A percentile compares a stretch with the other conserved stretches of the same genome.
These are phyloP conservation scores for Singerocomus inundabilis DNA, from an alignment of 1,284 basidiomycete species.

Conservation along the genomic window DNA sequence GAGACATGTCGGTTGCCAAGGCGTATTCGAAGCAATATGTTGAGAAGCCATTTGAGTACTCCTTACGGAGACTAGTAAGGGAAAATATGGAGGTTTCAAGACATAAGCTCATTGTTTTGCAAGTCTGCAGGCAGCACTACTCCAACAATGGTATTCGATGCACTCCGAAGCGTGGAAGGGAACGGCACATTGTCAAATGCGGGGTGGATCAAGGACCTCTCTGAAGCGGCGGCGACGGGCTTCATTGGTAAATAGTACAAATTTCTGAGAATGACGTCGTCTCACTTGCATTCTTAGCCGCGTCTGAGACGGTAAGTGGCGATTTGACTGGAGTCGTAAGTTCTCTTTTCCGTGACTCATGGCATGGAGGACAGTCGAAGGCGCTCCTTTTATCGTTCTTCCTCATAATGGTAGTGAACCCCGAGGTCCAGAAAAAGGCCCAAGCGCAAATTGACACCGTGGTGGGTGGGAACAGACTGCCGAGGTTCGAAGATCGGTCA, in stretches of 20 bases:
- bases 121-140: constrained; percentile 10
- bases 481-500: constrained; percentile 9
- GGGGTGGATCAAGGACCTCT: constrained; percentile 13
- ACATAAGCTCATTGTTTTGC: neutral
- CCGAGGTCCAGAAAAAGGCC: constrained; percentile 8
- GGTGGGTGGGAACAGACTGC: constrained; percentile 7
- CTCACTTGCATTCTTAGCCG: constrained; percentile 18
- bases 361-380: constrained; percentile 14
- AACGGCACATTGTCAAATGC: neutral
- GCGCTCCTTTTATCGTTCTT: constrained; percentile 27
- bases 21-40: constrained; percentile 16
- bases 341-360: neutral
- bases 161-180: constrained; percentile 13
- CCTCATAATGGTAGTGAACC: constrained; percentile 12
- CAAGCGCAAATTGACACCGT: constrained; percentile 17
- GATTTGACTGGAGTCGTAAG: neutral
- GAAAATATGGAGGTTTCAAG: neutral
- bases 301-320: constrained; percentile 22
- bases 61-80: constrained; percentile 18
- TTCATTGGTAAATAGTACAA: constrained; percentile 15
- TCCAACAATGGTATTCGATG: constrained; percentile 25
- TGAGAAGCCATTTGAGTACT: constrained; percentile 20
- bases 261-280: neutral
- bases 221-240: constrained; percentile 21
- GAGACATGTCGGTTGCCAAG: constrained; percentile 2